phyloP scores from a whole-genome alignment of 805 yeast genomes.

The Lipomyces chichibuensis region DNA sequence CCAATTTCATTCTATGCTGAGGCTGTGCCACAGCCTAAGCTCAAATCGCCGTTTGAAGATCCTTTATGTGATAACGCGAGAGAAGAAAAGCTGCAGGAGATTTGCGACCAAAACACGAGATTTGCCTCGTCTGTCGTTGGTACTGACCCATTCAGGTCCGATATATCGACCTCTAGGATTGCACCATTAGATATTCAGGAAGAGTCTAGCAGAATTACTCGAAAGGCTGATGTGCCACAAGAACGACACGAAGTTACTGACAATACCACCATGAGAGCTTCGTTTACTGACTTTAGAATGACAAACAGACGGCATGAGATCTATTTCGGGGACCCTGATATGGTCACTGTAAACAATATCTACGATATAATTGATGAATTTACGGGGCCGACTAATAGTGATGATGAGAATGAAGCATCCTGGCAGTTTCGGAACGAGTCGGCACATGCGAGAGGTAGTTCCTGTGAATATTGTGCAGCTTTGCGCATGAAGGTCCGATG shows the following conservation, averaged over 20 bases:
- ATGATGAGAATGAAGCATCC: background rate
- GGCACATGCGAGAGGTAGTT: background rate
- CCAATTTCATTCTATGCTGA: conserved; percentile 1
- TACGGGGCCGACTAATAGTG: background rate
- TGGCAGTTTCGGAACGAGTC: background rate
- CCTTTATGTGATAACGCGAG: background rate
- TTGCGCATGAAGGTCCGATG: background rate
- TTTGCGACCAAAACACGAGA: background rate
- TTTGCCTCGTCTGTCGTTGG: background rate
- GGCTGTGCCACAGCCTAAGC: background rate
- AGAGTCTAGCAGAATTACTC: background rate
- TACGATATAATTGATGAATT: background rate
- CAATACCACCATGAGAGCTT: background rate
- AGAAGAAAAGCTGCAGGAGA: background rate
- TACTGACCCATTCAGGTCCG: background rate
- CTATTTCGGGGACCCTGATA: background rate
- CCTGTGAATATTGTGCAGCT: background rate
- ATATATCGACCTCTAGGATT: background rate
- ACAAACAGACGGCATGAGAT: background rate
- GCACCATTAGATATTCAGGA: background rate
- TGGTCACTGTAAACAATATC: background rate
- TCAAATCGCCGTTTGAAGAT: background rate
- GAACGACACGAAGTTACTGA: background rate
- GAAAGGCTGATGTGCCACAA: background rate
- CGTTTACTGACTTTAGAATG: background rate